These are phyloP conservation scores for Pontederia crassipes DNA, from an alignment of 176 grass and related monocot species.

Conservation along the genomic window DNA sequence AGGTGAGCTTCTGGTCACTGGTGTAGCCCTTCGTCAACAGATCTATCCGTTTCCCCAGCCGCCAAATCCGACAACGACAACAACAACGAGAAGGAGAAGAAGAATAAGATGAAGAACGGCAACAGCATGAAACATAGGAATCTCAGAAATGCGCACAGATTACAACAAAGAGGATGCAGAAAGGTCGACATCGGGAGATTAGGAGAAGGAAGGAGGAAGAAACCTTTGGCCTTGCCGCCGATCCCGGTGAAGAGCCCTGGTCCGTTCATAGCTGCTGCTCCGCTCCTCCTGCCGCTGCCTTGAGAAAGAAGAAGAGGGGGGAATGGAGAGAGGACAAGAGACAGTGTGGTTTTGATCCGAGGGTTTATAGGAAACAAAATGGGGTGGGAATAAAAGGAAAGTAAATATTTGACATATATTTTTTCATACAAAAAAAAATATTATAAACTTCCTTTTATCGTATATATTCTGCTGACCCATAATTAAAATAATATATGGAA, in stretches of 20 bases:
- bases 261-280: constrained; percentile 19
- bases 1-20: constrained; percentile 76
- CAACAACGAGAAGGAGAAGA: not conserved
- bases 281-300: too few relatives aligned
- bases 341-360: too few relatives aligned
- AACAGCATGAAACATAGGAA: not conserved
- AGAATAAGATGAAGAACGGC: not conserved
- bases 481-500: too few relatives aligned
- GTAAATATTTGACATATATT: too few relatives aligned
- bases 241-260: constrained; percentile 40
- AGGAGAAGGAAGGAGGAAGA: constrained; percentile 1
- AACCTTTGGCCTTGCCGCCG: constrained; percentile 37
- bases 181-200: not conserved
- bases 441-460: too few relatives aligned
- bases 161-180: not conserved
- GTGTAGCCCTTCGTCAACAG: constrained; percentile 87
- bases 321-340: too few relatives aligned
- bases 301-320: too few relatives aligned
- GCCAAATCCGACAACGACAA: constrained; percentile 1
- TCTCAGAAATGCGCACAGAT: not conserved
- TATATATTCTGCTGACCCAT: too few relatives aligned
- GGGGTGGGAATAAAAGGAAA: too few relatives aligned
- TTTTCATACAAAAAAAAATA: too few relatives aligned
- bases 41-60: constrained; percentile 35
- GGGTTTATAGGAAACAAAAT: too few relatives aligned